phyloP scores from a whole-genome alignment of 176 grass and related monocot genomes.

The Secale cereale region DNA sequence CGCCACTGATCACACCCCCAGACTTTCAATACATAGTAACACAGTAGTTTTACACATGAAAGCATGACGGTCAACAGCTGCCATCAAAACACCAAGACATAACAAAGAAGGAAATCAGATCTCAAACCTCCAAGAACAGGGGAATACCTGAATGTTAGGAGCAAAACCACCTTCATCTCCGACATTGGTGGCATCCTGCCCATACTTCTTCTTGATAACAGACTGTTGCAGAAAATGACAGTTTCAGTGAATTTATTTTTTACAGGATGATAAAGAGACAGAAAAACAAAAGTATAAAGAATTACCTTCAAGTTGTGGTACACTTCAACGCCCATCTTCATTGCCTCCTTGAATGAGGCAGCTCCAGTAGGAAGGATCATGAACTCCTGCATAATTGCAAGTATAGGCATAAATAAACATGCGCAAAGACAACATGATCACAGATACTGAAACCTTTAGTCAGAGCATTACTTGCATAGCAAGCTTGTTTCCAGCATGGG shows the following conservation, averaged over 20 bases:
- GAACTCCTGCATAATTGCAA: conserved; percentile 60
- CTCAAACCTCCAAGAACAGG: neutral
- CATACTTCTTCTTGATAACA: conserved; percentile 99
- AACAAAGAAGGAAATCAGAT: neutral
- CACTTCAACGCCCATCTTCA: conserved; percentile 99
- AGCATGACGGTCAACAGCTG: neutral
- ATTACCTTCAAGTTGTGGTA: conserved; percentile 91
- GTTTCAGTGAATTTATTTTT: neutral
- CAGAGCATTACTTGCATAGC: conserved; percentile 72
- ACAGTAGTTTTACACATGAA: neutral
- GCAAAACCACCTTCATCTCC: conserved; percentile 99
- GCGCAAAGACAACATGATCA: neutral
- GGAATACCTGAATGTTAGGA: conserved; percentile 90
- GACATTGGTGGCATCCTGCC: conserved; percentile 94
- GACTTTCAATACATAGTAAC: too few relatives aligned
- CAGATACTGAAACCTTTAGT: neutral
- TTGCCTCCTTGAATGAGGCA: conserved; percentile 87
- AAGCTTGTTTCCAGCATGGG: conserved; percentile 97
- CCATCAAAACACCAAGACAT: neutral
- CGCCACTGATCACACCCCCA: too few relatives aligned
- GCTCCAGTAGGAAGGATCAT: conserved; percentile 95
- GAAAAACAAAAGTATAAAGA: neutral
- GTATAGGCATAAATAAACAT: neutral
- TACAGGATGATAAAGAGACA: neutral
- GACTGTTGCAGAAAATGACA: conserved; percentile 19